Conservation (phyloP, 2,329 filamentous ascomycete species). For the Ophiognomonia clavigignenti-juglandacearum region DNA sequence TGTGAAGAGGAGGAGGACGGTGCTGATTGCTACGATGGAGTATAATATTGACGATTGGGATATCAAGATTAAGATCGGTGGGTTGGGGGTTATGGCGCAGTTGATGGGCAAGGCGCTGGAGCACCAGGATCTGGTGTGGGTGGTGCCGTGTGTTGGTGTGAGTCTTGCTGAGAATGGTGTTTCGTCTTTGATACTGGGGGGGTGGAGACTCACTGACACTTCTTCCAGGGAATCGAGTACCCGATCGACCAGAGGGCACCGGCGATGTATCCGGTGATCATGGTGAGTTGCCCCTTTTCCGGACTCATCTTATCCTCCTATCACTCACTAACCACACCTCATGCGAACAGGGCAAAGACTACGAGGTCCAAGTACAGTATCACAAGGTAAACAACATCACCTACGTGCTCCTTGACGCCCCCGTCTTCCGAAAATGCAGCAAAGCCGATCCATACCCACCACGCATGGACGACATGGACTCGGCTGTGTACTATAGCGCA, state of each 20-base stretch:
- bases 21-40: conserved; percentile 38
- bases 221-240: conserved; percentile 49
- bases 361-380: conserved; percentile 60
- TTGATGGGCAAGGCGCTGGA: conserved; percentile 64
- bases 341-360: conserved; percentile 30
- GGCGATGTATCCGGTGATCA: conserved; percentile 58
- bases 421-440: conserved; percentile 59
- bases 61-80: conserved; percentile 69
- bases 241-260: conserved; percentile 44
- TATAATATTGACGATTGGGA: conserved; percentile 67
- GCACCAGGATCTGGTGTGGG: conserved; percentile 62
- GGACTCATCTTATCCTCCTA: not conserved
- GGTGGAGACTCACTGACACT: not conserved
- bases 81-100: conserved; percentile 65
- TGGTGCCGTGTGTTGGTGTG: conserved; percentile 53
- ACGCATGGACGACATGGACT: conserved; percentile 62
- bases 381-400: conserved; percentile 61
- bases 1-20: conserved; percentile 11
- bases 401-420: conserved; percentile 62
- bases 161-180: no score
- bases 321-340: not conserved
- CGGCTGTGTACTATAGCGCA: conserved; percentile 63
- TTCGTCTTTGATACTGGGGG: no score
- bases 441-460: conserved; percentile 59
- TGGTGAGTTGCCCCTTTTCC: conserved; percentile 43